phyloP scores from a whole-genome alignment of 2,329 filamentous ascomycete genomes.

The Neofusicoccum umdonicola region DNA sequence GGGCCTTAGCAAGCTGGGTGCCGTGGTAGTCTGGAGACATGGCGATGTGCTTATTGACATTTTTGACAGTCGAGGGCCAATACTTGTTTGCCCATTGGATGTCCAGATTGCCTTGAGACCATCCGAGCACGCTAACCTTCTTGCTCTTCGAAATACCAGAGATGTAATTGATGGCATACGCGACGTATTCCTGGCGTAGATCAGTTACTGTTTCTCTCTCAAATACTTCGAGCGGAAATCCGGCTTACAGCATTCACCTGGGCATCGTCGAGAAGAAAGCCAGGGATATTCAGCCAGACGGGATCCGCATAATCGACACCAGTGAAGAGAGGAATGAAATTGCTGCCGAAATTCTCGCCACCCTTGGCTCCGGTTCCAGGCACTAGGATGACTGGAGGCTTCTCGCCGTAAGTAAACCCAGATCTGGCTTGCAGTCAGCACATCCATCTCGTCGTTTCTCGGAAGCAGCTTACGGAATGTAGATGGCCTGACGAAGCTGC shows the following conservation, averaged over 20 bases:
- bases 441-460: conserved; percentile 33
- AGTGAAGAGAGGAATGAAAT: conserved; percentile 50
- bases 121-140: conserved; percentile 49
- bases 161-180: conserved; percentile 60
- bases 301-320: conserved; percentile 47
- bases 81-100: conserved; percentile 60
- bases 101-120: conserved; percentile 55
- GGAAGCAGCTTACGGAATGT: conserved; percentile 52
- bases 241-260: conserved; percentile 46
- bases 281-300: conserved; percentile 57
- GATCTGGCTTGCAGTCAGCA: conserved; percentile 26
- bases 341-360: conserved; percentile 45
- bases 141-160: conserved; percentile 36
- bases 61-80: conserved; percentile 51
- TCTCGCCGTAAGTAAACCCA: conserved; percentile 47
- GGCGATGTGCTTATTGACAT: conserved; percentile 51
- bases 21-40: conserved; percentile 56
- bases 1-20: conserved; percentile 39
- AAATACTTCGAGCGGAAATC: neutral
- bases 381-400: conserved; percentile 52
- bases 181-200: conserved; percentile 47
- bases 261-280: conserved; percentile 46
- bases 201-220: neutral
- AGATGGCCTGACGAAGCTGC: conserved; percentile 50
- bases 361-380: conserved; percentile 54